phyloP scores from a whole-genome alignment of 768 basidiomycete species.

The Chlorophyllum brunneum region DNA sequence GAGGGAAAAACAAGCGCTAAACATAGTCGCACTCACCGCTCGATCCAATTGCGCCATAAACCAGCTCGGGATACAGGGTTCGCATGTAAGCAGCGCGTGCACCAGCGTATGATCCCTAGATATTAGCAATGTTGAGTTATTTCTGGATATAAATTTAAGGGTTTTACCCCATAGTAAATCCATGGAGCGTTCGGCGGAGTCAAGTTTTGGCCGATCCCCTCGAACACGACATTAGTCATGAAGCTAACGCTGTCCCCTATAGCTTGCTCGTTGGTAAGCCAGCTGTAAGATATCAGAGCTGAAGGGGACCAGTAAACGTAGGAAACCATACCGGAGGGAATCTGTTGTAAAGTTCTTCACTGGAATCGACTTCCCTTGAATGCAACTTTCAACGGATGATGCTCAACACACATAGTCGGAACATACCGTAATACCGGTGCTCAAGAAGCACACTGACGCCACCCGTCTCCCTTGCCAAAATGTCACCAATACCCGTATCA shows the following conservation, averaged over 20 bases:
- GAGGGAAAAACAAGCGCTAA: no score
- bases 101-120: conserved; percentile 87
- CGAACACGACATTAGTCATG: conserved; percentile 75
- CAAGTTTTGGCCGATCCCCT: conserved; percentile 64
- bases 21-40: conserved; percentile 55
- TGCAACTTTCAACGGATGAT: neutral
- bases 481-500: conserved; percentile 83
- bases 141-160: neutral
- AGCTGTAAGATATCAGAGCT: conserved; percentile 44
- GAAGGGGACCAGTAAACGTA: neutral
- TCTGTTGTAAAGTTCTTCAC: conserved; percentile 18
- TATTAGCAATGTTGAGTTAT: neutral
- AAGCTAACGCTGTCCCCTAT: conserved; percentile 91
- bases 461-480: conserved; percentile 78
- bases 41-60: conserved; percentile 85
- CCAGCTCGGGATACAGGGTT: conserved; percentile 79
- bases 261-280: conserved; percentile 86
- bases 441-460: conserved; percentile 91
- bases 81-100: conserved; percentile 92
- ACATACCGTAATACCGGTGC: conserved; percentile 82
- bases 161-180: conserved; percentile 86
- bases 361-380: conserved; percentile 16
- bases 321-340: conserved; percentile 14
- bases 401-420: neutral
- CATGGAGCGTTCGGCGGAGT: conserved; percentile 76